Evolutionary conservation across 2,329 filamentous ascomycete species (phyloP), one percentile per base, ranked within the genome.

Genomic region (Plenodomus lindquistii): DNA sequence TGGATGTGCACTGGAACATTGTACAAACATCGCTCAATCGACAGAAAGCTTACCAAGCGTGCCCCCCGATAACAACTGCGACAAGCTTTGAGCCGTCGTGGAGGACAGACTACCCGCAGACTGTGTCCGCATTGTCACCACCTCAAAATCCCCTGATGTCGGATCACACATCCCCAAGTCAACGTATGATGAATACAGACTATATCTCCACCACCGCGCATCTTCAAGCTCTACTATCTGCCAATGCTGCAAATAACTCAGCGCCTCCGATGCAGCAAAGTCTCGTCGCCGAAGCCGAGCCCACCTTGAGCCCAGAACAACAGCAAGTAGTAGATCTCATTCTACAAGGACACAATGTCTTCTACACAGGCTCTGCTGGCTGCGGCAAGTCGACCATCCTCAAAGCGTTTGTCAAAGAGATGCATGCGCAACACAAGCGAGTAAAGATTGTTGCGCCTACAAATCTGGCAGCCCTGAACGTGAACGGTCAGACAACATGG

Each of bases 281-380:
- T 21, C n/a, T 36, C 11, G 39, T 35, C 2, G 37, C 31, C 15
- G 47, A 47, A 10, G 39, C 50, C 5, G 46, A 54, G 21, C 66
- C 62, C 3, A 50, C 42, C 1, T 73, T 83, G 13, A 79, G 75
- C 40, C 55, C 67, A 5, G 80, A 83, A 56, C 79, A 84, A 58
- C 62, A 69, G 9, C 67, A 66, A 2, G 59, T 85, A 2, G 77
- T 84, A 0, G 69, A 82, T 1, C 66, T 81, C 0, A 82, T 85
- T 20, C 49, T 75, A 3, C 69, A 67, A 2, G 80, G 82, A 0
- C 52, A 61, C 1, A 86, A 86, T 44, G 80, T 86, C 9, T 87
- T 86, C 60, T 86, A 82, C 56, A 86, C 83, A 0, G 84, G 85
- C 8, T 83, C 81, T 0, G 85, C 84, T 13, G 84, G 84, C 0